Percentiles rank a stretch among this genome's conserved stretches.
Evolutionary conservation across 495 filamentous ascomycete species (phyloP).

Genomic region (Staphylotrichum longicolle): DNA sequence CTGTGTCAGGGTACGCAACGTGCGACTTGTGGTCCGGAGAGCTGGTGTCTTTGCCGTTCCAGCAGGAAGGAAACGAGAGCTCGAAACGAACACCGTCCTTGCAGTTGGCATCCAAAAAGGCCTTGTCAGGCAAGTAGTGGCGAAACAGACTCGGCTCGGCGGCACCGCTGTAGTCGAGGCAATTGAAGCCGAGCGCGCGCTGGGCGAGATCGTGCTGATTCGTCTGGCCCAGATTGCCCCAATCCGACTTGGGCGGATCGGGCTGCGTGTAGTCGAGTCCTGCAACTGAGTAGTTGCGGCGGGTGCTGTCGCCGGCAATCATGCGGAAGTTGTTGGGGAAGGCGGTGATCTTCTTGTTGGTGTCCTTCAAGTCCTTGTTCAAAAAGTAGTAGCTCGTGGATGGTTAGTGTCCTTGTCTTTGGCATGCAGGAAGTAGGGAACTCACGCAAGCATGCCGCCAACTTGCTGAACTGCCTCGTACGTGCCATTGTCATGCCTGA

Average conservation of each 20-base stretch:
- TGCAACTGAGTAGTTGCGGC: slow-evolving; percentile 69
- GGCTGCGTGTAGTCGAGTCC: slow-evolving; percentile 43
- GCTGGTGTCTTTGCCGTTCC: slow-evolving; percentile 70
- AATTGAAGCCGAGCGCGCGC: slow-evolving; percentile 89
- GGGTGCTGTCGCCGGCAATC: slow-evolving; percentile 70
- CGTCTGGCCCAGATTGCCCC: slow-evolving; percentile 55
- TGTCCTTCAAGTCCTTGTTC: slow-evolving; percentile 46
- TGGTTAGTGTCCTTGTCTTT: background rate
- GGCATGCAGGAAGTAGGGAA: background rate
- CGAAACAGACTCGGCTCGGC: slow-evolving; percentile 73
- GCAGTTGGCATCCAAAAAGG: slow-evolving; percentile 72
- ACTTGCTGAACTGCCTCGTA: slow-evolving; percentile 52
- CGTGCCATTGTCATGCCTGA: slow-evolving; percentile 48
- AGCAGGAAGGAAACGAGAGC: slow-evolving; percentile 89
- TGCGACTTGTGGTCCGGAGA: slow-evolving; percentile 64
- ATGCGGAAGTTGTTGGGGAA: slow-evolving; percentile 82
- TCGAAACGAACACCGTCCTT: slow-evolving; percentile 74
- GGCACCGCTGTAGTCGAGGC: slow-evolving; percentile 65
- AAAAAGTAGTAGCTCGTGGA: slow-evolving; percentile 67
- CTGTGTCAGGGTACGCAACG: slow-evolving; percentile 71
- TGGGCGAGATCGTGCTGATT: slow-evolving; percentile 68
- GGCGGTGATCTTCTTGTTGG: slow-evolving; percentile 56
- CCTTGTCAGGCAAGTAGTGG: slow-evolving; percentile 77
- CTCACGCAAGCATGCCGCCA: slow-evolving; percentile 62
- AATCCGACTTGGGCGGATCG: slow-evolving; percentile 71